phyloP scores from a whole-genome alignment of 805 yeast species.

The Yarrowia bubula region DNA sequence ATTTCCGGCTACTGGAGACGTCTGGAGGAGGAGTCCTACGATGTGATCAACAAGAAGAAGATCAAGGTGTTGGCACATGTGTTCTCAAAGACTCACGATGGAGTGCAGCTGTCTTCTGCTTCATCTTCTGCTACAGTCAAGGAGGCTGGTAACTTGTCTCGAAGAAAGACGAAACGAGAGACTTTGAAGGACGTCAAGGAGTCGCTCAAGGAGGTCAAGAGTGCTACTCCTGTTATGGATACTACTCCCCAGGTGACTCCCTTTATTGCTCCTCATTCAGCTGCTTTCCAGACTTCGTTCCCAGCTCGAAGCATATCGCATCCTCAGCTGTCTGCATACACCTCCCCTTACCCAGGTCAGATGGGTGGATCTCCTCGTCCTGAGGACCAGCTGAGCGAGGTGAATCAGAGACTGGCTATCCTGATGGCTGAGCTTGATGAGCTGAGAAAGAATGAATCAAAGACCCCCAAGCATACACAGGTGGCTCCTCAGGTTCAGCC shows the following conservation, averaged over 20 bases:
- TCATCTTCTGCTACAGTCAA: background rate
- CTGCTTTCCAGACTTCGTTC: background rate
- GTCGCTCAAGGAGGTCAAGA: constrained; percentile 18
- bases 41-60: constrained; percentile 23
- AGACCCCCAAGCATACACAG: background rate
- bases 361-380: background rate
- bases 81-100: constrained; percentile 7
- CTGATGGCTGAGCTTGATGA: constrained; percentile 12
- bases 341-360: background rate
- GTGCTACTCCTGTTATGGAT: background rate
- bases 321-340: background rate
- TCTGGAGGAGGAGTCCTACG: constrained; percentile 20
- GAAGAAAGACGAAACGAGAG: constrained; percentile 1
- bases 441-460: background rate
- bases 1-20: constrained; percentile 23
- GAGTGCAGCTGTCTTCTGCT: background rate
- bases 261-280: background rate
- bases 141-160: background rate
- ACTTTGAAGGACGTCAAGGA: constrained; percentile 18
- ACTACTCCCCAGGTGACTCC: background rate
- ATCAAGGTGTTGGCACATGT: constrained; percentile 22
- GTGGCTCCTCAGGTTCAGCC: background rate
- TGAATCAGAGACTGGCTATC: constrained; percentile 2
- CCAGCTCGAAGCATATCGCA: constrained; percentile 16
- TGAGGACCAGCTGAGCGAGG: background rate